These are phyloP conservation scores for Backusella macrospora DNA, from an alignment of 192 early-diverging fungal genomes.

Conservation along the genomic window DNA sequence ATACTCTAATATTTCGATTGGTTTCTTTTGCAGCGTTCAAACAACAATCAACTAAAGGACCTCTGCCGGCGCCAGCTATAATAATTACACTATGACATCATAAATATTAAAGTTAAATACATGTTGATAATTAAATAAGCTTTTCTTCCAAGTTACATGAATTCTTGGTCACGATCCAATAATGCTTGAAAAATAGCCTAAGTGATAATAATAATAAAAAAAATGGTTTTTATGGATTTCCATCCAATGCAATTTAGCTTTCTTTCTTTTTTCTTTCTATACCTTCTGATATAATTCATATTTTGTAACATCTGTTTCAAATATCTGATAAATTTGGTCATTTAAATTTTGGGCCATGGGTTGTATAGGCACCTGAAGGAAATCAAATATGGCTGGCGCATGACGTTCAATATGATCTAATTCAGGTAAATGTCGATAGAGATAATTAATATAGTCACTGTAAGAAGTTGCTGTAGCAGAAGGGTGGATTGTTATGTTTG, in stretches of 20 bases:
- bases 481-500: neutral
- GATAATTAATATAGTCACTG: neutral
- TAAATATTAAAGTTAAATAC: neutral
- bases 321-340: neutral
- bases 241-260: neutral
- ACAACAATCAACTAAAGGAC: slow-evolving; percentile 89
- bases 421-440: neutral
- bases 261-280: neutral
- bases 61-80: slow-evolving; percentile 95
- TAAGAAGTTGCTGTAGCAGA: neutral
- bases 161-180: slow-evolving; percentile 47
- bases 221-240: too few species aligned
- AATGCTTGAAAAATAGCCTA: slow-evolving; percentile 61
- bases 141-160: slow-evolving; percentile 52
- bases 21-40: slow-evolving; percentile 74
- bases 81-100: slow-evolving; percentile 66
- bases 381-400: neutral
- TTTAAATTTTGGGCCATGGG: neutral
- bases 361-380: neutral
- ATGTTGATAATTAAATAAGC: neutral
- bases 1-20: slow-evolving; percentile 63
- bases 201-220: slow-evolving; percentile 20
- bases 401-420: neutral
- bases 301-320: neutral
- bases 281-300: neutral